Base-by-base conservation (phyloP, 2,329 filamentous ascomycete species). In the Cryphonectria nitschkei region DNA sequence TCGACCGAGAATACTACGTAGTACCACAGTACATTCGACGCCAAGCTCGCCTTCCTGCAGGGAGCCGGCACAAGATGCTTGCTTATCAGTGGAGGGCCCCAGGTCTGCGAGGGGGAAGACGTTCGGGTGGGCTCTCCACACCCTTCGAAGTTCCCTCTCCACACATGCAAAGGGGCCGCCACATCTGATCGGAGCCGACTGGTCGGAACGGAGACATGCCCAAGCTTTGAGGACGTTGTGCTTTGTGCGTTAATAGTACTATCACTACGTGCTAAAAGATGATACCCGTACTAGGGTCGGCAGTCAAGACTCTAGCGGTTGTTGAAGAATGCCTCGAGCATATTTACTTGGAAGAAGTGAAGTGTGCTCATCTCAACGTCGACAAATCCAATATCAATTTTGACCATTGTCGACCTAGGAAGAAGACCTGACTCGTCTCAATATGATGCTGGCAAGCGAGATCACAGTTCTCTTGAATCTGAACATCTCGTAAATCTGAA, bases 11-110 rank as follows among this genome's bases (percentile, higher is more conserved):
- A 34, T 58, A 58, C 29, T 34, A 32, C 29, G 13, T 8, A 14
- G 54, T 58, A 32, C 8, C 46, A n/a, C n/a, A 52, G 46, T 52
- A 52, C 3, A 39, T 11, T 6, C 32, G 32, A 34, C 7, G 54
- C 54, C 54, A 58, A 58, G 54, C 26, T 32, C 29, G 26, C 26
- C n/a, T 29, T 32, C 19, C 29, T 58, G 26, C 54, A 58, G 29
- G 52, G 14, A 4, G 14, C 52, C 26, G 26, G 54, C 54, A 58
- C 13, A 34, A 16, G 3, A 16, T 26, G 54, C 29, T 32, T 29
- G 54, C 54, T 58, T 58, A 58, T 58, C 54, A 58, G 54, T 58
- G 54, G 54, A 32, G 4, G 29, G 29, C 26, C 54, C 54, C 54
- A 58, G 54, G 54, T 58, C 32, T 32, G 26, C 13, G 26, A n/a